Conservation (phyloP, 2,329 filamentous ascomycete species). For the Dothidotthia symphoricarpi region DNA sequence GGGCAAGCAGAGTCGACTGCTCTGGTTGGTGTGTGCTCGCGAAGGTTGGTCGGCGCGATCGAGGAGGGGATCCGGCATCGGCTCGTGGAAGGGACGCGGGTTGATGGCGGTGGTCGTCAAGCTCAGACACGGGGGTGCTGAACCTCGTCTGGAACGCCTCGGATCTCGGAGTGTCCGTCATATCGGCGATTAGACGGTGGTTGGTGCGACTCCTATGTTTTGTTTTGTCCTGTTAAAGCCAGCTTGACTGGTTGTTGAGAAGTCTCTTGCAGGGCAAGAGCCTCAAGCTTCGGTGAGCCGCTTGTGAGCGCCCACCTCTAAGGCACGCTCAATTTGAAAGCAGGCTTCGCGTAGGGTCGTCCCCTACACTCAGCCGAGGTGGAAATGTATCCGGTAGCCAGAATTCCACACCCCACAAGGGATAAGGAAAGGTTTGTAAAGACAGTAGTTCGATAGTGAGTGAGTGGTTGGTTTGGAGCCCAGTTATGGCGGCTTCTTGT, state of each 20-base stretch:
- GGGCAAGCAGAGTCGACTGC: slow-evolving; percentile 45
- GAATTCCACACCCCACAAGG: slow-evolving; percentile 26
- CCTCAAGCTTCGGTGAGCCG: slow-evolving; percentile 46
- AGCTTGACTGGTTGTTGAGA: slow-evolving; percentile 16
- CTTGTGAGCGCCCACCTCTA: slow-evolving; percentile 55
- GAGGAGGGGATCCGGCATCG: slow-evolving; percentile 53
- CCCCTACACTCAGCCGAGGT: slow-evolving; percentile 47
- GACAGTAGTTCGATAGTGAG: slow-evolving; percentile 16
- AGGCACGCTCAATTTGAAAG: slow-evolving; percentile 53
- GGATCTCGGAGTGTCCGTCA: slow-evolving; percentile 63
- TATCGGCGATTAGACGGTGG: slow-evolving; percentile 40
- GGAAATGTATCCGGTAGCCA: slow-evolving; percentile 22
- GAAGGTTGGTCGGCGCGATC: slow-evolving; percentile 66
- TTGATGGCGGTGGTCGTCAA: slow-evolving; percentile 84
- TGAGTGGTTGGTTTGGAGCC: slow-evolving; percentile 37
- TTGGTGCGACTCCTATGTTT: slow-evolving; percentile 15
- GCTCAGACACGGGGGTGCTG: slow-evolving; percentile 71
- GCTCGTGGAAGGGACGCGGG: slow-evolving; percentile 59
- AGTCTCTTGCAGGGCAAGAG: slow-evolving; percentile 34
- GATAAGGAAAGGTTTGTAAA: slow-evolving; percentile 22
- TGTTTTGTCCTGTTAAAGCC: slow-evolving; percentile 19
- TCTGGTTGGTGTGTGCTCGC: slow-evolving; percentile 58
- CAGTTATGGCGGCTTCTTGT: slow-evolving; percentile 95
- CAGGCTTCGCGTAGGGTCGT: slow-evolving; percentile 48
- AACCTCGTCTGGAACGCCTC: slow-evolving; percentile 64